Base-by-base conservation (phyloP, 257 asterid species). In the Capsicum rhomboideum region DNA sequence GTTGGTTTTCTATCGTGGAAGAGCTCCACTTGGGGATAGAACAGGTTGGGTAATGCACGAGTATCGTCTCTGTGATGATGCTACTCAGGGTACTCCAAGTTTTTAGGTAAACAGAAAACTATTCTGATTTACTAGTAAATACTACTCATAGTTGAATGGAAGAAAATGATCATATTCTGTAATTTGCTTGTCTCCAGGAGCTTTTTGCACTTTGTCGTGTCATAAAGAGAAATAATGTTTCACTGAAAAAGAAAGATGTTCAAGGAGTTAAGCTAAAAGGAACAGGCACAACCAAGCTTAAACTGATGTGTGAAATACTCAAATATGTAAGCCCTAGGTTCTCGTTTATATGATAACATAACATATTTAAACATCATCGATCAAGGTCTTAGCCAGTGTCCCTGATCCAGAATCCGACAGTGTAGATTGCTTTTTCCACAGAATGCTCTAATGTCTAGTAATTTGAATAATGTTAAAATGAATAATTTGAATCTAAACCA, bases 1-100 rank as follows among this genome's bases (percentile, higher is more conserved):
- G n/a, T 82, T 90, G 28, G 93, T 90, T 81, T 90, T 90, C 84
- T 90, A 90, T 74, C 56, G 87, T 2, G 93, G 93, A 80, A 86
- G 91, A 87, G 93, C 93, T 17, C 93, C 93, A 6, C 86, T 87
- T 0, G 93, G 93, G 83, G 88, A 90, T 82, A 89, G 93, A 83
- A 87, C 91, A 1, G 90, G 86, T 80, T 90, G 93, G 93, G 87
- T 90, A 37, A 90, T 90, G 93, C 91, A 90, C 8, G 93, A 90
- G 54, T 90, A 90, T 71, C 93, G 93, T n/a, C 89, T 90, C 8
- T 85, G 85, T 61, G 91, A 90, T 46, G 91, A 86, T 84, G 89
- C 85, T 69, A 85, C 89, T 26, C 83, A 80, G 28, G 72, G 34
- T 28, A 31, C 83, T 56, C 69, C 69, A 13, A 80, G 37, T 34